Evolutionary conservation across 345 rosid species (phyloP).

Genomic region (Citrus mangshanensis): DNA sequence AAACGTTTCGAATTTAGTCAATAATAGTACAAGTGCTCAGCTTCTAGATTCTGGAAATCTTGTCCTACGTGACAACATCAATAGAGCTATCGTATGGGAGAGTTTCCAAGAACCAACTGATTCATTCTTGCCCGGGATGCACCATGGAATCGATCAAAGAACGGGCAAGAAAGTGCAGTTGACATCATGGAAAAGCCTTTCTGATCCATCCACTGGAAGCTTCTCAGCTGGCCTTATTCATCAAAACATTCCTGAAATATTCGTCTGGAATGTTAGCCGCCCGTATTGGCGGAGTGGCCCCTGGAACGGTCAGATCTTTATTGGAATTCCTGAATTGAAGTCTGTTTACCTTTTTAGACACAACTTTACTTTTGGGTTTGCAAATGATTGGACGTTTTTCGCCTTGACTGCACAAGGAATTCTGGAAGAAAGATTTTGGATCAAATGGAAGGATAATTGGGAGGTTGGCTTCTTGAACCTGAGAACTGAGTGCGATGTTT

Average conservation of each 20-base stretch:
- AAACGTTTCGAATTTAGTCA: slow-evolving; percentile 13
- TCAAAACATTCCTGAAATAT: slow-evolving; percentile 27
- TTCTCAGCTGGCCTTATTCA: slow-evolving; percentile 36
- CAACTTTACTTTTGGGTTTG: background rate
- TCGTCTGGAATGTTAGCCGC: slow-evolving; percentile 42
- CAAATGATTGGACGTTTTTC: too few species aligned
- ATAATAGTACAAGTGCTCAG: slow-evolving; percentile 24
- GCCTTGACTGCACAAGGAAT: background rate
- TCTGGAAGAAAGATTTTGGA: background rate
- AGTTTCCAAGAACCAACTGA: slow-evolving; percentile 49
- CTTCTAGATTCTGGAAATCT: slow-evolving; percentile 44
- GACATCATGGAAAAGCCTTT: slow-evolving; percentile 45
- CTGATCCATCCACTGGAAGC: slow-evolving; percentile 56
- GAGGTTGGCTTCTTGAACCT: background rate
- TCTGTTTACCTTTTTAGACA: slow-evolving; percentile 27
- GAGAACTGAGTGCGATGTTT: slow-evolving; percentile 34
- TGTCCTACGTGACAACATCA: slow-evolving; percentile 12
- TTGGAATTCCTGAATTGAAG: slow-evolving; percentile 9
- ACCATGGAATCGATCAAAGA: slow-evolving; percentile 14
- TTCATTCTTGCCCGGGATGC: slow-evolving; percentile 37
- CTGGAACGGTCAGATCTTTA: slow-evolving; percentile 33
- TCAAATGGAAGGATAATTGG: slow-evolving; percentile 17
- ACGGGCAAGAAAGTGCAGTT: slow-evolving; percentile 30
- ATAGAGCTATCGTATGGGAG: slow-evolving; percentile 41
- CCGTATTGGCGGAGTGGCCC: slow-evolving; percentile 37